Evolutionary conservation across 257 asterid genomes (phyloP).

Genomic region (Solanum verrucosum): DNA sequence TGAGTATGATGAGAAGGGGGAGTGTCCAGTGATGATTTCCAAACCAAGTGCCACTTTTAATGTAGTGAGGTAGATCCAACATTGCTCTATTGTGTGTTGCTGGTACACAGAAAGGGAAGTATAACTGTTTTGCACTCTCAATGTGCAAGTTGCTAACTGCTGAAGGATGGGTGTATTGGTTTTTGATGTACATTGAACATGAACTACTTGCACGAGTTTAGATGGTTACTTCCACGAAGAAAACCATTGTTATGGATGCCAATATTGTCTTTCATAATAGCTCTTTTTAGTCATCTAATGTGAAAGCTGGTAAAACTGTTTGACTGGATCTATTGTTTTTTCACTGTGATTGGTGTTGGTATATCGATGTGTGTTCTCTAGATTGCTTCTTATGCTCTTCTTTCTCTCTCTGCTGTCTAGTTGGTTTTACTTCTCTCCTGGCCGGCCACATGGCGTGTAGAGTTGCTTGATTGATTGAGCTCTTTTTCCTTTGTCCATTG

Average conservation of each 20-base stretch:
- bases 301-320: neutral
- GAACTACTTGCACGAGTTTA: neutral
- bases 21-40: constrained; percentile 84
- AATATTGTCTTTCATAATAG: neutral
- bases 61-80: constrained; percentile 35
- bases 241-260: neutral
- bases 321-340: neutral
- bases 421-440: neutral
- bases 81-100: neutral
- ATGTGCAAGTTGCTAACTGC: neutral
- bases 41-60: constrained; percentile 53
- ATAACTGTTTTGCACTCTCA: neutral
- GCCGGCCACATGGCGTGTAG: neutral
- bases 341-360: neutral
- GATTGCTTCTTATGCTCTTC: neutral
- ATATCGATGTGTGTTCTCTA: neutral
- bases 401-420: neutral
- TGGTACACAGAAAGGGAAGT: neutral
- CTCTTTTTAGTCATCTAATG: neutral
- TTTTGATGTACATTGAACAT: neutral
- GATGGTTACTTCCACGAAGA: neutral
- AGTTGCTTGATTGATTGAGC: neutral
- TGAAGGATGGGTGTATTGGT: neutral
- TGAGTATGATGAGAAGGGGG: constrained; percentile 92
- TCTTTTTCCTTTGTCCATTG: neutral